Evolutionary conservation across 768 basidiomycete species (phyloP), one percentile per base, ranked within the genome.

Genomic region (Coprinopsis strossmayeri): DNA sequence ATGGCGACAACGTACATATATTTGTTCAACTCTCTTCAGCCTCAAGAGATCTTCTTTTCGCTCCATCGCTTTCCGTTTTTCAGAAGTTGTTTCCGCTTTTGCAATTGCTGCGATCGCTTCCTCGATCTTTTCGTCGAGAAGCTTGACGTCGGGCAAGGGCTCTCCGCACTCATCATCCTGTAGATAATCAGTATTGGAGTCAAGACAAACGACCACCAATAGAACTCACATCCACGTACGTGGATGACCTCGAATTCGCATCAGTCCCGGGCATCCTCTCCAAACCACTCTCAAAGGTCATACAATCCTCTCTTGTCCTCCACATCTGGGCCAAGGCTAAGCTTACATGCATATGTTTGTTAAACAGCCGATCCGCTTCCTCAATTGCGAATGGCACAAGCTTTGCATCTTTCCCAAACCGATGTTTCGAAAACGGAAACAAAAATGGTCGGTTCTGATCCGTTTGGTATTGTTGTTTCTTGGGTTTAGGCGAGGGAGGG

Each of bases 401-500:
- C 34, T 79, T 77, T 20, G 72, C 73, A 50, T 82, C 76, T 43
- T 77, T 75, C 24, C 78, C 70, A 46, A 72, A 71, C 47, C 65
- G 72, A 42, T 65, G 73, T n/a, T 82, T 78, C 4, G 92, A 90
- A 62, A 96, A 99, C 0, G 96, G 96, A 63, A 99, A 94, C 52
- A 98, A 69, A 63, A 98, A 99, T 1, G 96, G 95, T 11, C 89
- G 76, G 39, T 70, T 82, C 62, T 94, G 96, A 65, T 99, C 96
- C 0, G 96, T 99, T 61, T 98, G 96, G 63, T 91, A 99, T 62
- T 95, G 91, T 61, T 95, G 95, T 63, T 98, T 97, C 72, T 99
- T 99, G 9, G 90, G 91, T 60, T 95, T 97, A 1, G 82, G 88
- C 27, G 71, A 72, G 1, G 78, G 77, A 5, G 81, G 78, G 2